These are phyloP conservation scores for Ciborinia camelliae DNA, from an alignment of 2,329 filamentous ascomycete genomes.

Conservation along the genomic window DNA sequence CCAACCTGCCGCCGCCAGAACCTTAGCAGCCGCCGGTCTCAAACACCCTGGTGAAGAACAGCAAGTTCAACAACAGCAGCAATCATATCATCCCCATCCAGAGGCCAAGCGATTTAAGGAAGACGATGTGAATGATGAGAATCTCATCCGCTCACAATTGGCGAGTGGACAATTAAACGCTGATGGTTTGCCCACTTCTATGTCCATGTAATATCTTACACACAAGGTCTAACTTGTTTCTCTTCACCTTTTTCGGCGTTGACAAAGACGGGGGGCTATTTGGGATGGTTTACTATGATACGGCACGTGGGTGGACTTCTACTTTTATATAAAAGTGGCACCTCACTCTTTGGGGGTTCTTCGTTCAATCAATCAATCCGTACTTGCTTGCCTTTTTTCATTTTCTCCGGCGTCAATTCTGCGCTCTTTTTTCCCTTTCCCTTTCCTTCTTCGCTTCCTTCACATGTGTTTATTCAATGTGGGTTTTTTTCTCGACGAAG, in stretches of 20 bases:
- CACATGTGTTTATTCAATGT: conserved; percentile 8
- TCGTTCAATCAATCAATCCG: background rate
- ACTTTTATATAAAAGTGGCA: conserved; percentile 14
- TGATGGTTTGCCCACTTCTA: conserved; percentile 30
- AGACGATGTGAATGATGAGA: conserved; percentile 47
- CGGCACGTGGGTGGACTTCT: conserved; percentile 6
- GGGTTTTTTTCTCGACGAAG: background rate
- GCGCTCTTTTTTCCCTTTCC: background rate
- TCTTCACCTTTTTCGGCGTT: conserved; percentile 17
- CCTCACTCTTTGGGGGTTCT: background rate
- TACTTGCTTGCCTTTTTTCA: background rate
- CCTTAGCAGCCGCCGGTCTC: conserved; percentile 36
- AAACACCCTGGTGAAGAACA: conserved; percentile 31
- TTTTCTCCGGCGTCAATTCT: background rate
- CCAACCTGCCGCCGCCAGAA: conserved; percentile 39
- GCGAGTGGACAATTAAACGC: conserved; percentile 40
- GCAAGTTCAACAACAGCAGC: conserved; percentile 27
- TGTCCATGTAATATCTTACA: conserved; percentile 25
- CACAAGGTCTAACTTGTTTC: conserved; percentile 5
- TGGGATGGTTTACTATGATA: conserved; percentile 6
- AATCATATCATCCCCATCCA: conserved; percentile 5
- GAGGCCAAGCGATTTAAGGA: conserved; percentile 40
- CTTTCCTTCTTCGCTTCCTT: background rate
- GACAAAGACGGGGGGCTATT: conserved; percentile 8
- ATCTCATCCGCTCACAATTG: conserved; percentile 52